Evolutionary conservation across 2,329 filamentous ascomycete species (phyloP).

Genomic region (Colletotrichum lentis): DNA sequence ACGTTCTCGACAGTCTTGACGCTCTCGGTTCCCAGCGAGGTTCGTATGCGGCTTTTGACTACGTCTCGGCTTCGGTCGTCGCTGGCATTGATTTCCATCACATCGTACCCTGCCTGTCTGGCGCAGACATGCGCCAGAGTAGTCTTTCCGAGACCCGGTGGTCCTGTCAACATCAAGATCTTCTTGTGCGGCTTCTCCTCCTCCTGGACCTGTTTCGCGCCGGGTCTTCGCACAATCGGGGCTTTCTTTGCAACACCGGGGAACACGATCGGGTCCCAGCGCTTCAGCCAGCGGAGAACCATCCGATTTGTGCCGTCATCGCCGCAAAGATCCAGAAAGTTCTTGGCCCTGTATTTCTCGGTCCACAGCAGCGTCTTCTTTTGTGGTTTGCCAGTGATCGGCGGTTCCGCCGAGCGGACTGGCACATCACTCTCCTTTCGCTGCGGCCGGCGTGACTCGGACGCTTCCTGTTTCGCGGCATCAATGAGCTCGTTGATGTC

Average conservation of each 20-base stretch:
- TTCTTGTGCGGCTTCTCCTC: slow-evolving; percentile 84
- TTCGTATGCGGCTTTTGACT: slow-evolving; percentile 88
- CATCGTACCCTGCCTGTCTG: slow-evolving; percentile 92
- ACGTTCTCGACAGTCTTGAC: slow-evolving; percentile 78
- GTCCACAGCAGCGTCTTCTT: slow-evolving; percentile 81
- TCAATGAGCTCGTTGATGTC: slow-evolving; percentile 87
- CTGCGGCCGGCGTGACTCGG: slow-evolving; percentile 44
- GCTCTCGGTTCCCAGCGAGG: slow-evolving; percentile 92
- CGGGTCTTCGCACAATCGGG: slow-evolving; percentile 53
- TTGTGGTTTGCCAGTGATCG: slow-evolving; percentile 48
- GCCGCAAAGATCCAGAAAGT: slow-evolving; percentile 91
- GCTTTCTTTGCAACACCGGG: slow-evolving; percentile 74
- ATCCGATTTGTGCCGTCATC: slow-evolving; percentile 92
- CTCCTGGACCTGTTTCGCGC: slow-evolving; percentile 52
- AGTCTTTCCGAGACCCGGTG: slow-evolving; percentile 93
- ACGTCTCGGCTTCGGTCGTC: slow-evolving; percentile 91
- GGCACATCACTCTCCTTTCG: slow-evolving; percentile 45
- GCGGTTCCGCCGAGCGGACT: slow-evolving; percentile 55
- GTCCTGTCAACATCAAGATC: slow-evolving; percentile 87
- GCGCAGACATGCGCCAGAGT: slow-evolving; percentile 97
- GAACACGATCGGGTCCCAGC: slow-evolving; percentile 93
- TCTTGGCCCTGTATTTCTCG: slow-evolving; percentile 93
- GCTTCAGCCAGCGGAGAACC: slow-evolving; percentile 92
- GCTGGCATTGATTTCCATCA: slow-evolving; percentile 96
- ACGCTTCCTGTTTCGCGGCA: slow-evolving; percentile 69